Conservation (phyloP, 495 filamentous ascomycete genomes). For the Trichoderma erinaceum region DNA sequence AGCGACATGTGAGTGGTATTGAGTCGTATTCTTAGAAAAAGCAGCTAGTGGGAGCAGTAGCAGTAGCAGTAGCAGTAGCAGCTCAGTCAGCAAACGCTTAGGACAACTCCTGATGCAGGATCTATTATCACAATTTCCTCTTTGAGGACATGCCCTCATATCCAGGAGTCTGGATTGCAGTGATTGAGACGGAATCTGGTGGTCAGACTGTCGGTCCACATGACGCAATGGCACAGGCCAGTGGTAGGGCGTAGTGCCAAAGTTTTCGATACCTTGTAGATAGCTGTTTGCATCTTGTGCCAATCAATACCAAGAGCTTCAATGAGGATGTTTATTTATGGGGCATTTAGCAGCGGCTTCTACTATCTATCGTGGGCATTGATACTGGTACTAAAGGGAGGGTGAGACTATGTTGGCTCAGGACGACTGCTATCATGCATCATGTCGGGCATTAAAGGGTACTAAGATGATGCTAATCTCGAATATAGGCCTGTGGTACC, state of each 20-base stretch:
- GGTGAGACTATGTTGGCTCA: background rate
- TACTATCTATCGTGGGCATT: background rate
- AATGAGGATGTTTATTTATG: no score
- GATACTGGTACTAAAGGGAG: background rate
- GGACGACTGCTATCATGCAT: no score
- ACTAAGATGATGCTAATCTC: no score
- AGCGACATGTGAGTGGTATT: background rate
- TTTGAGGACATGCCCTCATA: no score
- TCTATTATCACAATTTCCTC: no score
- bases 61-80: background rate
- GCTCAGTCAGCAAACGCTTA: background rate
- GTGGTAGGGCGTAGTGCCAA: no score
- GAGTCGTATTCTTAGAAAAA: background rate
- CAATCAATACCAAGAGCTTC: no score
- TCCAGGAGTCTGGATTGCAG: background rate
- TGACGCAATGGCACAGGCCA: background rate
- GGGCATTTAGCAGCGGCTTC: background rate
- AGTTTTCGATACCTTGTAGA: no score
- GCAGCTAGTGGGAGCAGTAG: background rate
- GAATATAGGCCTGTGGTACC: no score
- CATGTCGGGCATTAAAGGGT: no score
- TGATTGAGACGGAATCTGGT: background rate
- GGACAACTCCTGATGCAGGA: no score
- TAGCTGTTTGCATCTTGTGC: no score
- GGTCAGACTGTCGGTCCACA: background rate